Base-by-base conservation (phyloP, 257 asterid species). In the Rauvolfia tetraphylla region DNA sequence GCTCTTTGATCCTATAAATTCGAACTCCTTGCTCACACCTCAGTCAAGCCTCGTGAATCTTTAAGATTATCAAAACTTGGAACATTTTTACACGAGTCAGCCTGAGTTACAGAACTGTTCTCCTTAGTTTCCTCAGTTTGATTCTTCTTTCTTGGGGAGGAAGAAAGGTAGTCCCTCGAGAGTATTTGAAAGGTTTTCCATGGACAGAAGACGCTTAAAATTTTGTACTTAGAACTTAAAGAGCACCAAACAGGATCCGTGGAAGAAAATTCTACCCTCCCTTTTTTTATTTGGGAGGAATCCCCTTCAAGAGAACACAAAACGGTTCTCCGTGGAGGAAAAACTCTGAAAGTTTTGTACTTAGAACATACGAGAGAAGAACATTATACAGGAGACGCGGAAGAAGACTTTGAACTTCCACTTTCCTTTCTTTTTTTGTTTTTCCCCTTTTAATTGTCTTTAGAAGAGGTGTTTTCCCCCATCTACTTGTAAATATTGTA, bases 1-100 rank as follows among this genome's bases (percentile, higher is more conserved):
- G 84, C 80, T 92, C 69, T 90, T 89, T 74, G 96, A 92, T 44
- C 96, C 96, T 25, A 86, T 89, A 4, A 84, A 81, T 65, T 76
- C 83, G 0, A 86, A 81, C 76, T 14, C 76, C 88, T 79, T 69
- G 17, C 31, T 27, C 66, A 9, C 68, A 29, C 88, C 87, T 79
- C 74, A 80, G 34, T 84, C 77, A 54, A 71, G 58, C 15, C 82
- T 72, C 3, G 49, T 68, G 33, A 51, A 80, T 59, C 80, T 68
- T 65, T 34, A 63, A 42, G 79, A 81, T 41, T 76, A 62, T 73
- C 75, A 77, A 63, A 27, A 70, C n/a, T 41, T 14, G 13, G 58
- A 11, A 25, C 14, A 14, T 8, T 53, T 53, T 53, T 51, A 17
- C 23, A 51, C n/a, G 23, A 51, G 57, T 15, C 57, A 51, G 4